These are phyloP conservation scores for Luvunga scandens DNA, from an alignment of 345 rosid species.

Conservation along the genomic window DNA sequence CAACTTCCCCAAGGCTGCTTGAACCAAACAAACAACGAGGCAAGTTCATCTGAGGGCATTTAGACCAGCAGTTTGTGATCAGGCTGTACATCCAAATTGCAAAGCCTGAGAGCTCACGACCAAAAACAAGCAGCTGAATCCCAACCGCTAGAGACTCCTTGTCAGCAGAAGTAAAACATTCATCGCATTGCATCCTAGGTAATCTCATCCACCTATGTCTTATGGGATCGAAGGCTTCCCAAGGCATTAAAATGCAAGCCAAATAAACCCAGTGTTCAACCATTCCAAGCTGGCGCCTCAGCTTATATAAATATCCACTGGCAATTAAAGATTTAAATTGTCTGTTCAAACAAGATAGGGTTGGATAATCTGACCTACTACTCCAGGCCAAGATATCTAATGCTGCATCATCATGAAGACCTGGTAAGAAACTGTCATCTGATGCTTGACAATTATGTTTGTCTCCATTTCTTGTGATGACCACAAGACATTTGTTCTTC, in stretches of 20 bases:
- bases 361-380: constrained; percentile 38
- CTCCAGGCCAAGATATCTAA: constrained; percentile 34
- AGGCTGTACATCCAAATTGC: constrained; percentile 41
- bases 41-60: constrained; percentile 33
- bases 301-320: constrained; percentile 39
- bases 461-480: constrained; percentile 19
- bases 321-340: constrained; percentile 31
- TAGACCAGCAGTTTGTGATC: constrained; percentile 28
- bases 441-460: constrained; percentile 21
- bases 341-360: constrained; percentile 34
- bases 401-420: constrained; percentile 34
- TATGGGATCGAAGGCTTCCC: constrained; percentile 46
- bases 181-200: constrained; percentile 43
- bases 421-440: constrained; percentile 30
- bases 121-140: constrained; percentile 44
- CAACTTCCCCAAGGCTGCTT: constrained; percentile 38
- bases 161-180: constrained; percentile 41
- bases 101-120: constrained; percentile 39
- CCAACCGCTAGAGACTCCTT: constrained; percentile 54
- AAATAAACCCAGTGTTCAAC: constrained; percentile 46
- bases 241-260: constrained; percentile 36
- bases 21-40: constrained; percentile 48
- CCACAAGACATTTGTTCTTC: constrained; percentile 13
- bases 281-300: constrained; percentile 32
- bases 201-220: constrained; percentile 41